These are phyloP conservation scores for Hypoxylon rickii DNA, from an alignment of 495 filamentous ascomycete species.

Conservation along the genomic window DNA sequence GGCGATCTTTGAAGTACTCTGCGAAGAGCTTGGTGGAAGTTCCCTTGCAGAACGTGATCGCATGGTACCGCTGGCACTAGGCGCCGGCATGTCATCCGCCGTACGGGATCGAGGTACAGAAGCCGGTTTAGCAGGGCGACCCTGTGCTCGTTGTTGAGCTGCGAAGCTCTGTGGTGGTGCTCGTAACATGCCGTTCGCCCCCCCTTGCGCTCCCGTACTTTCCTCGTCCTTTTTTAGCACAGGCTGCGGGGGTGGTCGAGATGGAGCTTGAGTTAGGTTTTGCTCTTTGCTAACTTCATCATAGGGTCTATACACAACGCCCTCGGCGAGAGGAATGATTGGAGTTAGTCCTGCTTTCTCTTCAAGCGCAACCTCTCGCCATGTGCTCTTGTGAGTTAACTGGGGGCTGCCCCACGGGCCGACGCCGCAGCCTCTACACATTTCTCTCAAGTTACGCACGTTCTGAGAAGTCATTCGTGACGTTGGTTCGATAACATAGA, in stretches of 20 bases:
- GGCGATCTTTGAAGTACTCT: constrained; percentile 31
- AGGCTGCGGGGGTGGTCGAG: constrained; percentile 28
- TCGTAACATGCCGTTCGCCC: constrained; percentile 44
- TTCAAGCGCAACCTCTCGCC: constrained; percentile 71
- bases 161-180: constrained; percentile 61
- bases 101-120: constrained; percentile 30
- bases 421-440: constrained; percentile 52
- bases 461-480: constrained; percentile 37
- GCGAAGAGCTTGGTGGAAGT: constrained; percentile 22
- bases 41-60: constrained; percentile 37
- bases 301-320: constrained; percentile 68
- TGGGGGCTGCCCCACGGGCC: constrained; percentile 52
- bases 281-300: constrained; percentile 44
- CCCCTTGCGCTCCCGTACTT: constrained; percentile 39
- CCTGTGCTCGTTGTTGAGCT: constrained; percentile 60
- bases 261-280: constrained; percentile 32
- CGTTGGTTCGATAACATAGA: constrained; percentile 43
- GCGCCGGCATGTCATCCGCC: constrained; percentile 26
- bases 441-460: constrained; percentile 43
- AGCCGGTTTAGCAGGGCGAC: constrained; percentile 39
- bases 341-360: constrained; percentile 72
- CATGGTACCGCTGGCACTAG: constrained; percentile 36
- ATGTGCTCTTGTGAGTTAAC: constrained; percentile 60
- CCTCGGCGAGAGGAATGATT: constrained; percentile 67
- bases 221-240: constrained; percentile 33